Percentiles rank a stretch among this genome's conserved stretches.
These are phyloP conservation scores for Mortierella antarctica DNA, from an alignment of 192 early-diverging fungal genomes.

Conservation along the genomic window DNA sequence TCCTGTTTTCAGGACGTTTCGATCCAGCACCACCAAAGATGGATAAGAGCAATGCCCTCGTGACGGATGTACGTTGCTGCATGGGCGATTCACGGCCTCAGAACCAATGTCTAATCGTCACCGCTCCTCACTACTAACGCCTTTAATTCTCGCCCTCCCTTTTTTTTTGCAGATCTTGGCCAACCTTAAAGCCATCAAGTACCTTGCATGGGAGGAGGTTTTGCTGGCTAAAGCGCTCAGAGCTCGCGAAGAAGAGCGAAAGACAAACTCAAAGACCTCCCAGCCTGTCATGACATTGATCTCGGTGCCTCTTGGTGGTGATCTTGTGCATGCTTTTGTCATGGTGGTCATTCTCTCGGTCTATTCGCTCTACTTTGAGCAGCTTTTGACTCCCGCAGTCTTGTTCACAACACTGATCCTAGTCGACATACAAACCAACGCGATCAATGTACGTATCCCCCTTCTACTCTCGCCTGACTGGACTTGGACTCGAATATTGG, in stretches of 20 bases:
- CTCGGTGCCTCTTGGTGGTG: constrained; percentile 47
- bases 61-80: constrained; percentile 33
- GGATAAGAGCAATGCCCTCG: constrained; percentile 40
- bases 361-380: constrained; percentile 29
- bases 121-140: neutral
- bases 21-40: constrained; percentile 27
- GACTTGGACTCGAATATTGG: no score
- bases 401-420: constrained; percentile 37
- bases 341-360: constrained; percentile 19
- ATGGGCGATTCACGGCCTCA: no score
- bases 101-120: neutral
- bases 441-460: constrained; percentile 29
- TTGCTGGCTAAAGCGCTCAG: constrained; percentile 23
- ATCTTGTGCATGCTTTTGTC: constrained; percentile 47
- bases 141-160: neutral
- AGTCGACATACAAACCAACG: constrained; percentile 42
- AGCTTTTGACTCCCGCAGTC: constrained; percentile 32
- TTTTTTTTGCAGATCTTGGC: constrained; percentile 27
- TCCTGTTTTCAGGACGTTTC: constrained; percentile 48
- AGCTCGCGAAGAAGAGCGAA: constrained; percentile 32
- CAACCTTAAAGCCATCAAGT: constrained; percentile 49
- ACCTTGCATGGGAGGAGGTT: constrained; percentile 41
- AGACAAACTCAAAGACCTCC: constrained; percentile 28
- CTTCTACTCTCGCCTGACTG: neutral
- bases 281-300: constrained; percentile 50